A percentile compares a stretch with the other conserved stretches of the same genome.
Conservation (phyloP, 768 basidiomycete genomes). For the Hypholoma fasciculare region DNA sequence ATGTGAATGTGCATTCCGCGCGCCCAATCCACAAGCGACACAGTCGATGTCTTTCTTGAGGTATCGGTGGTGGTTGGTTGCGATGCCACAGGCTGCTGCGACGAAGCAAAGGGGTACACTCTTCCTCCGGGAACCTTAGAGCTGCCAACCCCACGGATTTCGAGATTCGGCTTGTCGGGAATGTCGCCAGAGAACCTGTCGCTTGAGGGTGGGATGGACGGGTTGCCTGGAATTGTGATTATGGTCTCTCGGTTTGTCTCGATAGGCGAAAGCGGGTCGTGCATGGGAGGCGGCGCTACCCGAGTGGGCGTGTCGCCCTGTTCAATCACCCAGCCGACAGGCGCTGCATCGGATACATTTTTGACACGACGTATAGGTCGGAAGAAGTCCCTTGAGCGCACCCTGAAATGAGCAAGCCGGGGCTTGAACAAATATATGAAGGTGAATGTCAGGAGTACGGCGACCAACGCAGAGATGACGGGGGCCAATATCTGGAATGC, state of each 20-base stretch:
- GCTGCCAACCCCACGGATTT: background rate
- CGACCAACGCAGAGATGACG: slow-evolving; percentile 12
- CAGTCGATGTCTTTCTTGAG: background rate
- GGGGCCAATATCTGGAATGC: background rate
- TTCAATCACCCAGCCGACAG: slow-evolving; percentile 12
- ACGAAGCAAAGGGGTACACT: background rate
- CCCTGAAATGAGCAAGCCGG: background rate
- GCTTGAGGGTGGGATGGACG: background rate
- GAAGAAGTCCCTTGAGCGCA: background rate
- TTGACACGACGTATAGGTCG: background rate
- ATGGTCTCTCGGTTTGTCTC: slow-evolving; percentile 1
- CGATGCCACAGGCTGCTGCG: background rate
- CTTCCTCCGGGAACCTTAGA: background rate
- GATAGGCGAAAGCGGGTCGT: background rate
- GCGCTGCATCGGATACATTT: background rate
- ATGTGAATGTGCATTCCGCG: background rate
- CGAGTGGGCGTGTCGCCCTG: background rate
- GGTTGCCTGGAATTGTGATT: background rate
- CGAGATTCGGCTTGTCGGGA: background rate
- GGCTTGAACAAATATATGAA: slow-evolving; percentile 9
- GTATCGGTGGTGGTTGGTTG: background rate
- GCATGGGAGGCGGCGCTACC: background rate
- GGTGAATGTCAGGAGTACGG: slow-evolving; percentile 11
- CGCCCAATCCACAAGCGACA: background rate
- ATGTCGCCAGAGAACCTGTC: background rate